phyloP scores from a whole-genome alignment of 768 basidiomycete species.

The Xerocomellus amylosporus region DNA sequence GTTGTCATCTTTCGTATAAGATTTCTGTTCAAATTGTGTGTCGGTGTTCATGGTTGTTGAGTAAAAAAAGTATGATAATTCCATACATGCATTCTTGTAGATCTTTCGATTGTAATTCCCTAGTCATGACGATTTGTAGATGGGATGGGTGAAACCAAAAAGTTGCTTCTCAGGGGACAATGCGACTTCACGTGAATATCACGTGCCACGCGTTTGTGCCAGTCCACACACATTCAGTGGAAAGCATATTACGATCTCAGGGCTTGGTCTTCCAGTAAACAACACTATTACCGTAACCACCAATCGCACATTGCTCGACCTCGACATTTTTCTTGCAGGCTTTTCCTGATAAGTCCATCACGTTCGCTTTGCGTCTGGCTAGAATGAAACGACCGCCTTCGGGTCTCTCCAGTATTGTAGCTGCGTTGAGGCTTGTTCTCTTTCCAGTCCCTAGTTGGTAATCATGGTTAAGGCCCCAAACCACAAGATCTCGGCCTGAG shows the following conservation, averaged over 20 bases:
- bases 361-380: slow-evolving; percentile 45
- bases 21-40: slow-evolving; percentile 41
- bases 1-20: slow-evolving; percentile 66
- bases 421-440: slow-evolving; percentile 54
- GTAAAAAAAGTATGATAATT: neutral
- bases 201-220: slow-evolving; percentile 16
- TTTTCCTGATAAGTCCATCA: slow-evolving; percentile 58
- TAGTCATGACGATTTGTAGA: slow-evolving; percentile 18
- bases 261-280: slow-evolving; percentile 65
- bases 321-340: slow-evolving; percentile 57
- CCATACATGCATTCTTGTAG: slow-evolving; percentile 36
- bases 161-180: neutral
- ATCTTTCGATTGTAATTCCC: slow-evolving; percentile 32
- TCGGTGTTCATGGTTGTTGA: slow-evolving; percentile 1
- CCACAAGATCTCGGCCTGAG: slow-evolving; percentile 60
- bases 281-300: slow-evolving; percentile 61
- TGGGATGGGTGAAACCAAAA: neutral
- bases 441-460: slow-evolving; percentile 77
- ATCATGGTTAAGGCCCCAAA: slow-evolving; percentile 72
- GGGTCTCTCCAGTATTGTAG: slow-evolving; percentile 47
- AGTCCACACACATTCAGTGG: neutral
- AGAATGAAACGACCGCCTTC: slow-evolving; percentile 63
- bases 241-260: neutral
- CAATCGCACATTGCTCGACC: slow-evolving; percentile 63
- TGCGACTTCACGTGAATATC: slow-evolving; percentile 12